Evolutionary conservation across 2,329 filamentous ascomycete genomes (phyloP).

Genomic region (Ceratocystis cacaofunesta): DNA sequence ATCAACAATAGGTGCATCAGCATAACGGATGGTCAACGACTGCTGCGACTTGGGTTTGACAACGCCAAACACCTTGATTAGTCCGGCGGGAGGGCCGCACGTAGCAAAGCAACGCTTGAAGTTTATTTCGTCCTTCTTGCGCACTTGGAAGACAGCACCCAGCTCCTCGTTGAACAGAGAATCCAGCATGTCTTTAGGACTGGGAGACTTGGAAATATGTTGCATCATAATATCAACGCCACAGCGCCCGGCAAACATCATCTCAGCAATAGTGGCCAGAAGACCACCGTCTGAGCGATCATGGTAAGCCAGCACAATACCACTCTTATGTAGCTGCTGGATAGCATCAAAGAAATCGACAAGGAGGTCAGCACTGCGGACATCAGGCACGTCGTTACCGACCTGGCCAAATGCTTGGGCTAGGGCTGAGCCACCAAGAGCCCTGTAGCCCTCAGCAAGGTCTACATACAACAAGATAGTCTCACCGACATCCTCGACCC

Average conservation of each 20-base stretch:
- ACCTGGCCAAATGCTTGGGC: conserved; percentile 80
- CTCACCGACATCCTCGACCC: conserved; percentile 76
- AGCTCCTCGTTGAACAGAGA: conserved; percentile 92
- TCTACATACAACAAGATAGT: conserved; percentile 83
- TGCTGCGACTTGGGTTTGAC: conserved; percentile 58
- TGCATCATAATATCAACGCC: conserved; percentile 78
- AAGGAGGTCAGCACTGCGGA: conserved; percentile 65
- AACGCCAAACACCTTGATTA: conserved; percentile 72
- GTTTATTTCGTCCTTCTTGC: conserved; percentile 64
- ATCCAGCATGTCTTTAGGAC: conserved; percentile 51
- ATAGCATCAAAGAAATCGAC: conserved; percentile 87
- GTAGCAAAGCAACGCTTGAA: conserved; percentile 87
- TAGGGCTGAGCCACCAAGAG: conserved; percentile 78
- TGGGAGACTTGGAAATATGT: conserved; percentile 47
- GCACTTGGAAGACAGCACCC: conserved; percentile 89
- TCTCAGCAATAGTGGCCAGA: conserved; percentile 80
- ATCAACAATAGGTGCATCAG: conserved; percentile 50
- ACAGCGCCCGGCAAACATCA: conserved; percentile 94
- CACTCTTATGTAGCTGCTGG: conserved; percentile 43
- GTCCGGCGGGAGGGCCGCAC: conserved; percentile 64
- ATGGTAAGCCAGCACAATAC: conserved; percentile 75
- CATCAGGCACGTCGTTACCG: conserved; percentile 72
- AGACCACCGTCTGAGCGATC: conserved; percentile 88
- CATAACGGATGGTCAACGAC: conserved; percentile 59
- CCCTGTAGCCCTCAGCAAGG: conserved; percentile 63